Conservation (phyloP, 768 basidiomycete species). For the Ramaria sp. region DNA sequence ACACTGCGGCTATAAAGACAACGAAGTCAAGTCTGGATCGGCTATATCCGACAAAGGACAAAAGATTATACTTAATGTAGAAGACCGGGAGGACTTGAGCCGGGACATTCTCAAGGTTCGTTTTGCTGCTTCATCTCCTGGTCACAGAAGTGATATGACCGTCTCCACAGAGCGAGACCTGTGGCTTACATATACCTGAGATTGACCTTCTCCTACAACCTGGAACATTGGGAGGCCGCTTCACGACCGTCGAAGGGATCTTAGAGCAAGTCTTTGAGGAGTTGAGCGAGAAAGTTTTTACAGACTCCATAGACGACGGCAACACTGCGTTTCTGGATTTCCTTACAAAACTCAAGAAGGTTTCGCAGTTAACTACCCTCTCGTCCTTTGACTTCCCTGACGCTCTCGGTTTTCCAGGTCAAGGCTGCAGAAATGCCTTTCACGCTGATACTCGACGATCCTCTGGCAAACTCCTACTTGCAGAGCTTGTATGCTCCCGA, state of each 20-base stretch:
- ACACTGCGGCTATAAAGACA: conserved; percentile 90
- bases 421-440: conserved; percentile 72
- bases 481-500: conserved; percentile 98
- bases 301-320: conserved; percentile 47
- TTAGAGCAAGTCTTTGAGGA: conserved; percentile 93
- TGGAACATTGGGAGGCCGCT: conserved; percentile 92
- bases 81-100: conserved; percentile 85
- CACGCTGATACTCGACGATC: conserved; percentile 91
- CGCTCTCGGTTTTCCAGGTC: conserved; percentile 32
- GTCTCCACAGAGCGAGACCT: conserved; percentile 80
- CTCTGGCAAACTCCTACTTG: conserved; percentile 88
- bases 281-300: conserved; percentile 77
- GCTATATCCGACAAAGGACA: conserved; percentile 86
- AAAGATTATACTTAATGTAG: conserved; percentile 77
- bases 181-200: conserved; percentile 83
- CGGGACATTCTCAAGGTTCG: conserved; percentile 89
- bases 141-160: not conserved
- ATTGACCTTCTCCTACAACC: conserved; percentile 86
- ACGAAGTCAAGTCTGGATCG: conserved; percentile 90
- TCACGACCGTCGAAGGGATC: conserved; percentile 95
- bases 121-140: not conserved
- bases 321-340: conserved; percentile 63
- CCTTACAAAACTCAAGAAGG: conserved; percentile 64
- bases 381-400: not conserved
- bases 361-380: conserved; percentile 21